Conservation (phyloP, 1,139 yeast genomes). For the Suhomyces bribrorum region DNA sequence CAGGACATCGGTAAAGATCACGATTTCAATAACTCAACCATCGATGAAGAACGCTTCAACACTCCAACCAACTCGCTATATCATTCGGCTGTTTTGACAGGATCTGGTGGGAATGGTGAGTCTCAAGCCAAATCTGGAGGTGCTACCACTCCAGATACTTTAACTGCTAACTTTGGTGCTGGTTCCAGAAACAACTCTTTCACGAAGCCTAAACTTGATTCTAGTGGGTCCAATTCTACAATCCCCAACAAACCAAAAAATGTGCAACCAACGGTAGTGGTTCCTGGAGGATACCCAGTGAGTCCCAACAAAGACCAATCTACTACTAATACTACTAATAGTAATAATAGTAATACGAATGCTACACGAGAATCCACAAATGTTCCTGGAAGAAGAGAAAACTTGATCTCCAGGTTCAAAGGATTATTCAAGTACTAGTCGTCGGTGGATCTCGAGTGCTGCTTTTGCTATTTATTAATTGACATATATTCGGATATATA, state of each 20-base stretch:
- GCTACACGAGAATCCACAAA: slow-evolving; percentile 5
- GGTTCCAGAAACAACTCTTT: slow-evolving; percentile 13
- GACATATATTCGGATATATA: no score
- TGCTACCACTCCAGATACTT: slow-evolving; percentile 4
- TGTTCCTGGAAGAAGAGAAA: slow-evolving; percentile 24
- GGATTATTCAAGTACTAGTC: slow-evolving; percentile 33
- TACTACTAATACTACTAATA: no score
- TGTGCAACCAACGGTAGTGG: slow-evolving; percentile 15
- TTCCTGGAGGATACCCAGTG: slow-evolving; percentile 29
- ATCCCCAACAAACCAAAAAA: slow-evolving; percentile 1
- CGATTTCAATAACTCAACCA: slow-evolving; percentile 6
- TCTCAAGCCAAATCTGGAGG: slow-evolving; percentile 4
- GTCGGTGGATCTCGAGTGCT: no score
- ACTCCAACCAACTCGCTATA: slow-evolving; percentile 28
- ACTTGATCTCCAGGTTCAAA: slow-evolving; percentile 35
- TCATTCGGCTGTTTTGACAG: slow-evolving; percentile 19
- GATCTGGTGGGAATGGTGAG: not conserved
- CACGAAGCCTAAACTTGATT: slow-evolving; percentile 6
- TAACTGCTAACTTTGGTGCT: slow-evolving; percentile 9
- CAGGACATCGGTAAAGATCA: slow-evolving; percentile 20
- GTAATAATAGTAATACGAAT: no score
- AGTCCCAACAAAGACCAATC: slow-evolving; percentile 13
- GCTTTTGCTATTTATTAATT: not conserved
- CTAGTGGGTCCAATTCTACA: slow-evolving; percentile 7
- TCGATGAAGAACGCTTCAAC: slow-evolving; percentile 16